phyloP scores from a whole-genome alignment of 805 yeast species.

The Candida yuanshanica region DNA sequence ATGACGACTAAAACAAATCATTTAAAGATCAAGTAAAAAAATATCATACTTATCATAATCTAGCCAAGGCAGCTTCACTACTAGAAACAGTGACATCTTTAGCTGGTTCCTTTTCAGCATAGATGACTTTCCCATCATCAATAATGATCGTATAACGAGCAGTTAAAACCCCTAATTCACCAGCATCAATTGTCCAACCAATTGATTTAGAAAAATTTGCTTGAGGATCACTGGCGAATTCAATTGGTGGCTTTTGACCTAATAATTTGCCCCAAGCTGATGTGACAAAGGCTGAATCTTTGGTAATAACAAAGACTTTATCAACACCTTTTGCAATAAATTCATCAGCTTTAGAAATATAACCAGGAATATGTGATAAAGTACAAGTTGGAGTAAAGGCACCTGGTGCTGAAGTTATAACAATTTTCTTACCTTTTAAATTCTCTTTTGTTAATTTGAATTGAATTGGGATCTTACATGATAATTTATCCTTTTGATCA shows the following conservation, averaged over 20 bases:
- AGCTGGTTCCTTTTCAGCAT: slow-evolving; percentile 34
- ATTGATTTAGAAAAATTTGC: slow-evolving; percentile 52
- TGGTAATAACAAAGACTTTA: slow-evolving; percentile 51
- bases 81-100: slow-evolving; percentile 22
- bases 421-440: slow-evolving; percentile 33
- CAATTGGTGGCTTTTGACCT: slow-evolving; percentile 28
- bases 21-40: not conserved
- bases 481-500: slow-evolving; percentile 21
- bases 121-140: slow-evolving; percentile 48
- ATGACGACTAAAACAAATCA: not conserved
- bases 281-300: slow-evolving; percentile 67
- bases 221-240: slow-evolving; percentile 63
- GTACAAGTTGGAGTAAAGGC: slow-evolving; percentile 86
- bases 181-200: slow-evolving; percentile 54
- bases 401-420: slow-evolving; percentile 76
- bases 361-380: slow-evolving; percentile 67
- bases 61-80: slow-evolving; percentile 26
- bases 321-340: slow-evolving; percentile 59
- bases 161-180: slow-evolving; percentile 53
- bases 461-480: slow-evolving; percentile 22
- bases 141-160: slow-evolving; percentile 70
- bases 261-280: slow-evolving; percentile 56
- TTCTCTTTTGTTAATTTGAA: slow-evolving; percentile 22
- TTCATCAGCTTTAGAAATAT: slow-evolving; percentile 41
- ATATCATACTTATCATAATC: slow-evolving; percentile 14